A percentile compares a stretch with the other conserved stretches of the same genome.
Evolutionary conservation across 768 basidiomycete species (phyloP).

Genomic region (Leucogyrophana mollusca): DNA sequence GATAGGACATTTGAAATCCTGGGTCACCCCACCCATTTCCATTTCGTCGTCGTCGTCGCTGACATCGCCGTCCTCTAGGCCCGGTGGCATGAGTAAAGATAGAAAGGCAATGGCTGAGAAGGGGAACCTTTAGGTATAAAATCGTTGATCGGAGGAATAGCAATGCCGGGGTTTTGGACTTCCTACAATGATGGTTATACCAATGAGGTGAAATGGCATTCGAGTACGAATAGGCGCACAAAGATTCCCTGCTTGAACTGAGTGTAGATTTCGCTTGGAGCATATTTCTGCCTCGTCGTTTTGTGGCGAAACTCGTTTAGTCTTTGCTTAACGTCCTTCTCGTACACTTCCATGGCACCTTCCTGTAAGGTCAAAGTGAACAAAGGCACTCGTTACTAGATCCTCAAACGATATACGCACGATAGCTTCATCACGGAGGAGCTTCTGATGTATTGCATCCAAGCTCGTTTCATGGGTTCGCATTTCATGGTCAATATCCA

Average conservation of each 20-base stretch:
- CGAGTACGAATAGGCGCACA: constrained; percentile 40
- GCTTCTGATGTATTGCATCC: constrained; percentile 52
- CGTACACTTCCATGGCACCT: constrained; percentile 51
- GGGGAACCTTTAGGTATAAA: constrained; percentile 64
- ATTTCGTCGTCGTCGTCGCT: constrained; percentile 88
- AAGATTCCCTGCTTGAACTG: constrained; percentile 66
- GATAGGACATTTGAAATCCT: constrained; percentile 84
- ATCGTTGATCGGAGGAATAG: constrained; percentile 77
- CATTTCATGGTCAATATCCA: constrained; percentile 68
- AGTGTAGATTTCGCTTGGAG: constrained; percentile 55
- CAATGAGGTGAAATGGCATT: background rate
- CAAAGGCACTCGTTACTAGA: background rate
- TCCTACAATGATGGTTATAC: constrained; percentile 44
- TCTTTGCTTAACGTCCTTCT: constrained; percentile 39
- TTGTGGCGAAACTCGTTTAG: constrained; percentile 50
- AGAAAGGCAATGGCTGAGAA: background rate
- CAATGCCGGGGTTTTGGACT: constrained; percentile 56
- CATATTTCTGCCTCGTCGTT: constrained; percentile 81
- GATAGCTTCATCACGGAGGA: constrained; percentile 57
- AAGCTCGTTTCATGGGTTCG: constrained; percentile 52
- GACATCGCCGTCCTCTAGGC: constrained; percentile 82
- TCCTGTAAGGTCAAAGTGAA: constrained; percentile 38
- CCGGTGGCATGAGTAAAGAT: constrained; percentile 8
- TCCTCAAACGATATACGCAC: constrained; percentile 38
- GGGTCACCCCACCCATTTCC: constrained; percentile 82